Evolutionary conservation across 2,329 filamentous ascomycete genomes (phyloP), one percentile per base, ranked within the genome.

Genomic region (Fusarium hainanense): DNA sequence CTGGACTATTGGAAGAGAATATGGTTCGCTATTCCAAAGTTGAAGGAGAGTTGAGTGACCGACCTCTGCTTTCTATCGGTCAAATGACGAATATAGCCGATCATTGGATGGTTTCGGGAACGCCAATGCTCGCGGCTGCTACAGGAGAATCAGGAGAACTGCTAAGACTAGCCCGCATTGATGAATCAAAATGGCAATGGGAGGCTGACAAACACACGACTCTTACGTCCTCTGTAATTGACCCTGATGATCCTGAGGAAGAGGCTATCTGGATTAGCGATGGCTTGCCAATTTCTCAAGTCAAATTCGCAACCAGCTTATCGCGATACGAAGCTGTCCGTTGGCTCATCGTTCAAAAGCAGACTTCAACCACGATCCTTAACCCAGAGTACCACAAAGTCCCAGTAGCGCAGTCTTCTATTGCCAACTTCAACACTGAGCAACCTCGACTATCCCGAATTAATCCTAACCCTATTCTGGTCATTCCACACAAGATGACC

Each of bases 81-180:
- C 84, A 87, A 59, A 82, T 88, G 67, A 77, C 80, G 3, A 81
- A 87, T 67, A 64, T 79, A 20, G 81, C 78, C 41, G 59, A 77
- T 20, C 70, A 74, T 5, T 71, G 59, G 28, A 74, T 55, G 32
- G 47, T 69, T 32, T 68, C 59, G 2, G 76, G 74, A 18, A 77
- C 77, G 14, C 77, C 80, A 3, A 77, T 81, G 70, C 81, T 84
- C 64, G 87, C 81, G 66, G 84, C 80, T 72, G 84, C 81, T 7
- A 81, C 84, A 4, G 90, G 90, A n/a, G 82, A 84, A 50, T 84
- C 83, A 16, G 87, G 88, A 2, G 86, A 90, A 68, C 78, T 87
- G 2, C 78, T 93, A 12, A 86, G 87, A 4, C 74, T 93, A 4
- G 77, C 85, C 7, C 80, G 82, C 9, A 76, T 90, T 6, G 80